Evolutionary conservation across 164 flowering plant genomes (phyloP), one percentile per base, ranked within the genome.

Genomic region (Euptelea pleiosperma): DNA sequence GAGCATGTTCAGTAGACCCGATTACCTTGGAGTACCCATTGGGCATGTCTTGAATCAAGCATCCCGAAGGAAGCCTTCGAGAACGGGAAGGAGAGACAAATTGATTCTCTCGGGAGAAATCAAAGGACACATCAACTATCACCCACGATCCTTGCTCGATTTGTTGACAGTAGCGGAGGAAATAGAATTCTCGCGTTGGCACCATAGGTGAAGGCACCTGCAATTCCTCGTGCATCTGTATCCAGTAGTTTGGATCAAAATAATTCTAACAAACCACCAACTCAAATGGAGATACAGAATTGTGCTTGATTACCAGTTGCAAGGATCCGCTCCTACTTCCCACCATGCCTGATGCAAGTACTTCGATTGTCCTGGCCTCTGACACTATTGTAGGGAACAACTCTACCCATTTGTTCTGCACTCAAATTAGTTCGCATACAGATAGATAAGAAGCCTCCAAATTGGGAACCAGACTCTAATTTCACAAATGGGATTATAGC

Each of bases 51-150:
- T 89, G 86, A 21, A 89, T 64, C 30, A 89, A 52, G 51, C 85
- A 86, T 33, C 98, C 98, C 10, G 98, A 93, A 40, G 98, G 98
- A 62, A 81, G 89, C 70, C 79, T 84, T 44, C 89, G 65, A 66
- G 80, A 82, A 49, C 8, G 57, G 4, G 60, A 56, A 73, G 33
- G 76, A 15, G 62, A 19, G 15, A 55, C 48, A 46, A 58, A 24
- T 16, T 72, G 53, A 64, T 54, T 71, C 15, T 83, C 81, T 43
- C 60, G 71, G 30, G 69, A 58, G 7, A 44, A 11, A 45, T 84
- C 88, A 6, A 74, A 53, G 10, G 98, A 89, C 12, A 90, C 76
- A 62, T 93, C 97, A 10, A 73, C 90, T 60, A 93, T 83, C 10
- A 81, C 92, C 98, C 98, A 93, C 24, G 72, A 16, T 25, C 88